These are phyloP conservation scores for Agaricales sp. DNA, from an alignment of 1,284 basidiomycete species.

Conservation along the genomic window DNA sequence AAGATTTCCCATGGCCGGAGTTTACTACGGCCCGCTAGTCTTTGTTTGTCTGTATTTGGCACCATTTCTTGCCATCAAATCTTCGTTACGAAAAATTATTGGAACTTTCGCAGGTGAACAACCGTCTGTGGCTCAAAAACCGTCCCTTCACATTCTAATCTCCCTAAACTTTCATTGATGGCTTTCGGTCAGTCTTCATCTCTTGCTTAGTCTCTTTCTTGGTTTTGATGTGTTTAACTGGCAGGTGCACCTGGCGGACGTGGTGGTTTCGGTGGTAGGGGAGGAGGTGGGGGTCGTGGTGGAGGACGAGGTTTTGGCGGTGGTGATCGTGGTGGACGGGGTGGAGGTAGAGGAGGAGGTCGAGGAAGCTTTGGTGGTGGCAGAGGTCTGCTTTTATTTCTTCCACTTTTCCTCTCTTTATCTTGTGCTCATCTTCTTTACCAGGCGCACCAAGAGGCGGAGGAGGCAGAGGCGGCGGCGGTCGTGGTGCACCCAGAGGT, in stretches of 20 bases:
- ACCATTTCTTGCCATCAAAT: too few relatives aligned
- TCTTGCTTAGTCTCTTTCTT: neutral
- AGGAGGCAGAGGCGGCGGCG: conserved; percentile 29
- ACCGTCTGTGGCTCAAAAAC: neutral
- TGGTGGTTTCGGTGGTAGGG: conserved; percentile 38
- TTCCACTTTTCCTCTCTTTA: too few relatives aligned
- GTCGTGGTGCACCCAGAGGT: conserved; percentile 30
- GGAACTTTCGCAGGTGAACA: too few relatives aligned
- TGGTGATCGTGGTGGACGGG: conserved; percentile 21
- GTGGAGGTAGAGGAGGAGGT: conserved; percentile 23
- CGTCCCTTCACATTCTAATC: neutral
- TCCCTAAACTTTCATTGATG: neutral
- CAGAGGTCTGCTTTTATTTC: too few relatives aligned
- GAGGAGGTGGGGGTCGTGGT: conserved; percentile 19
- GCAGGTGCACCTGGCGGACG: conserved; percentile 45
- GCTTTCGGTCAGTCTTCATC: neutral
- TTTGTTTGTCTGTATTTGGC: too few relatives aligned
- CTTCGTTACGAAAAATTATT: too few relatives aligned
- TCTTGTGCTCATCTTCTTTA: conserved; percentile 10
- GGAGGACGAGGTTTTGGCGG: conserved; percentile 19
- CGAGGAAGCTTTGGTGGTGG: conserved; percentile 20
- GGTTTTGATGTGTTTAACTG: neutral
- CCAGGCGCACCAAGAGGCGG: conserved; percentile 26
- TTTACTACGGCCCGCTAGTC: too few relatives aligned
- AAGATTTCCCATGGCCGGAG: too few relatives aligned